Base-by-base conservation (phyloP, 306 rosid species). In the Dryas octopetala region DNA sequence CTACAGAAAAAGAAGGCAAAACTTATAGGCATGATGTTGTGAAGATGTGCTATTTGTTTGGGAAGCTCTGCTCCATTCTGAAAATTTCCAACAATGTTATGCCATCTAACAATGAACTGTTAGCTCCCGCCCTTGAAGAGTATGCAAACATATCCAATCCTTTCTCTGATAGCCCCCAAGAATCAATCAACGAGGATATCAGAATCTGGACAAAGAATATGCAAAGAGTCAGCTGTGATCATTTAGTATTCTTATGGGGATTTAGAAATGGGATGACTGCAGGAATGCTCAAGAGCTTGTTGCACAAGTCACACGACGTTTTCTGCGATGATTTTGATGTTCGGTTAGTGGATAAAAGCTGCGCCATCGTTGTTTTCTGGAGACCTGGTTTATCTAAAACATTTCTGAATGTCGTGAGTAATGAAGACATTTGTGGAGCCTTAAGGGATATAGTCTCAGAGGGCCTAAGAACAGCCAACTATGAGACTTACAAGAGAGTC, bases 191-290 rank as follows among this genome's bases (percentile, higher is more conserved):
- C 9, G 86, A 41, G 19, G 80, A 82, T 57, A 28, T 94, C 47
- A 66, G 78, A 32, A 73, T 91, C 38, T 91, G 96, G 96, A 71
- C 79, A 52, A 83, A 80, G 52, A 82, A 74, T 26, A 46, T 85
- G 75, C 86, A 79, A 83, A 88, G 79, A 75, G 85, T 90, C 65
- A 84, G 75, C 68, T 78, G 84, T 61, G 82, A 80, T 63, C 80
- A 91, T 54, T 73, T 87, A 83, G 88, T 88, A 55, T 90, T 91
- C 88, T 52, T 91, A 75, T 91, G 98, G 98, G 97, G 96, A 79
- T 91, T 90, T 66, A 79, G 83, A 58, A 55, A 43, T 49, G 88
- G 90, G 15, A 71, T 75, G 76, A 94, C 93, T 9, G 91, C 97
- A 2, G 83, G 87, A 73, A 83, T 44, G 77, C 77, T 90, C 67